phyloP scores from a whole-genome alignment of 257 asterid genomes.

The Solanum chiquidenum region DNA sequence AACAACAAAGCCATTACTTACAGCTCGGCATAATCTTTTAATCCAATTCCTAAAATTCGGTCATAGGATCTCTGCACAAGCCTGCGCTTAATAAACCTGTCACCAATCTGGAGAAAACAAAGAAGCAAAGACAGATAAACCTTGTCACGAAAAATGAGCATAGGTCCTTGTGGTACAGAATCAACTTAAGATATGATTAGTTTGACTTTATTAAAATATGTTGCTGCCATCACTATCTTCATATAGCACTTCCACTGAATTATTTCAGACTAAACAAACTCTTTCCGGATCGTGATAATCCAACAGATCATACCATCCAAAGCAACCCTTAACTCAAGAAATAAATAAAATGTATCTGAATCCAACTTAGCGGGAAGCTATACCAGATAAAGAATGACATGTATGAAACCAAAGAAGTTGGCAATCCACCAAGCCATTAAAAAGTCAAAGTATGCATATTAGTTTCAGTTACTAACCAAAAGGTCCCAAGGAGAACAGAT shows the following conservation, averaged over 20 bases:
- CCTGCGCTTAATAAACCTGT: constrained; percentile 76
- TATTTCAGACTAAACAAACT: not conserved
- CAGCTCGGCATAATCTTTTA: constrained; percentile 66
- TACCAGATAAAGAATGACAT: not conserved
- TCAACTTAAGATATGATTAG: not conserved
- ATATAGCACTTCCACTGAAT: not conserved
- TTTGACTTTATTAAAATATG: not conserved
- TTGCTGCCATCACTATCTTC: not conserved
- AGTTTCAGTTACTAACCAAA: constrained; percentile 41
- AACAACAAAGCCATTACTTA: constrained; percentile 15
- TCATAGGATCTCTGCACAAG: constrained; percentile 58
- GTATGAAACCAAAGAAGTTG: not conserved
- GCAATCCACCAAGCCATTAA: not conserved
- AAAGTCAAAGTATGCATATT: not conserved
- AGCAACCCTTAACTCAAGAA: not conserved
- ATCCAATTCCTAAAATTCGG: constrained; percentile 62
- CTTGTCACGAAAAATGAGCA: not conserved
- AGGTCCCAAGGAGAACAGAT: constrained; percentile 97
- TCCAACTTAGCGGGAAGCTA: not conserved
- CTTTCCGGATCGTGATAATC: not conserved
- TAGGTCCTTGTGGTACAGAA: not conserved
- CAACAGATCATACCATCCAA: not conserved
- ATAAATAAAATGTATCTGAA: not conserved
- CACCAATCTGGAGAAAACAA: constrained; percentile 53
- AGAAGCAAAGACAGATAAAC: not conserved